A percentile compares a stretch with the other conserved stretches of the same genome.
These are phyloP conservation scores for Taphrina flavorubra DNA, from an alignment of 1,139 yeast genomes.

Conservation along the genomic window DNA sequence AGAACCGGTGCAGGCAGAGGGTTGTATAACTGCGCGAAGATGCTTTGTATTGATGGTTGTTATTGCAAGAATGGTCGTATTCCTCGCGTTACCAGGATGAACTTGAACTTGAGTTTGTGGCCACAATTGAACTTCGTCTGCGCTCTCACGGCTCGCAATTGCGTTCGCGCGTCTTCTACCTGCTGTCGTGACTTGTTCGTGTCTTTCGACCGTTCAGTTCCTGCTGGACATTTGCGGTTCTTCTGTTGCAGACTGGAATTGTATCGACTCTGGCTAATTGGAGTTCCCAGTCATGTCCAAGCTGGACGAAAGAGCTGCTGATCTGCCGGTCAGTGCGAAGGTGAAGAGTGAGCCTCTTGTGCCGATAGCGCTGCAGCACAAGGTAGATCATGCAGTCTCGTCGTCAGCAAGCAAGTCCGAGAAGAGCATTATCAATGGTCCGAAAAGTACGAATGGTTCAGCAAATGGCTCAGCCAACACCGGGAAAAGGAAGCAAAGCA, in stretches of 20 bases:
- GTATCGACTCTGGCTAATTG: no score
- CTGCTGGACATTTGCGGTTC: no score
- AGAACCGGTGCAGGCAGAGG: no score
- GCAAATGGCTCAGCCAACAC: neutral
- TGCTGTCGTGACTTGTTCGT: no score
- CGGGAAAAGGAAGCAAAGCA: slow-evolving; percentile 35
- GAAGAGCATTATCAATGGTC: slow-evolving; percentile 7
- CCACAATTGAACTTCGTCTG: neutral
- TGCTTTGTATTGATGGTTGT: slow-evolving; percentile 29
- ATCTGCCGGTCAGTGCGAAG: slow-evolving; percentile 2
- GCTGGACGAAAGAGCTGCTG: slow-evolving; percentile 24
- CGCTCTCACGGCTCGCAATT: no score
- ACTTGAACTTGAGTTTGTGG: neutral
- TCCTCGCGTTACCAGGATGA: neutral
- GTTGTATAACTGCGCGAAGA: no score
- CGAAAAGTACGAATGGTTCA: neutral
- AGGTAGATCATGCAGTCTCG: neutral
- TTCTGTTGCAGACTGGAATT: no score
- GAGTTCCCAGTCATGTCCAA: neutral
- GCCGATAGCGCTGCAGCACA: slow-evolving; percentile 5
- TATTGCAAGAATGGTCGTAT: slow-evolving; percentile 6
- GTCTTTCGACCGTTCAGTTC: no score
- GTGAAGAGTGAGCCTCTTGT: slow-evolving; percentile 9
- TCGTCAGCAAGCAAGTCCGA: neutral
- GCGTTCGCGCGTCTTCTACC: no score